phyloP scores from a whole-genome alignment of 202 grass and related monocot species.

The Miscanthus sacchariflorus region DNA sequence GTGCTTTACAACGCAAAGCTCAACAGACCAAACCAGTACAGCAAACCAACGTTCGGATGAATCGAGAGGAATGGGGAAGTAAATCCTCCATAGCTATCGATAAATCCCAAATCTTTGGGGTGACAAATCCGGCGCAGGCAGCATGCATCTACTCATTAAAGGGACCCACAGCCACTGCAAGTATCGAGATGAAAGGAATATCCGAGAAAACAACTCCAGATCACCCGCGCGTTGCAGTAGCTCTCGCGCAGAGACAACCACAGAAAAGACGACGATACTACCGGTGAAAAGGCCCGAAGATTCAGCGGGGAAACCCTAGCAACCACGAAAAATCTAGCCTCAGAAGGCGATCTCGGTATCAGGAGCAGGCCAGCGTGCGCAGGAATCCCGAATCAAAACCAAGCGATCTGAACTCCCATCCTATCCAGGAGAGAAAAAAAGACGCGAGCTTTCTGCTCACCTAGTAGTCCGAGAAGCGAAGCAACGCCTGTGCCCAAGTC shows the following conservation, averaged over 20 bases:
- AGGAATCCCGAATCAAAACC: background rate
- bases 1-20: conserved; percentile 11
- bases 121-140: conserved; percentile 12
- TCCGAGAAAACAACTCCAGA: conserved; percentile 40
- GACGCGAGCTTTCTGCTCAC: conserved; percentile 36
- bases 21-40: background rate
- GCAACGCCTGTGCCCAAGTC: background rate
- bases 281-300: background rate
- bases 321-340: background rate
- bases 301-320: background rate
- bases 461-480: conserved; percentile 36
- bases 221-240: conserved; percentile 29
- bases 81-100: conserved; percentile 21
- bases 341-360: conserved; percentile 24
- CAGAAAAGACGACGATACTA: background rate
- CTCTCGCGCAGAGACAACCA: conserved; percentile 38
- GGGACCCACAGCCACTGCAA: background rate
- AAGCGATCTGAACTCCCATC: background rate
- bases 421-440: background rate
- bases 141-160: background rate
- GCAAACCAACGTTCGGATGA: background rate
- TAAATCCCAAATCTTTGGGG: conserved; percentile 8
- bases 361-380: background rate
- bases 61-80: background rate
- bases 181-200: conserved; percentile 9